A percentile compares a stretch with the other conserved stretches of the same genome.
These are phyloP conservation scores for Schizosaccharomyces cryophilus DNA, from an alignment of 805 yeast genomes.

Conservation along the genomic window DNA sequence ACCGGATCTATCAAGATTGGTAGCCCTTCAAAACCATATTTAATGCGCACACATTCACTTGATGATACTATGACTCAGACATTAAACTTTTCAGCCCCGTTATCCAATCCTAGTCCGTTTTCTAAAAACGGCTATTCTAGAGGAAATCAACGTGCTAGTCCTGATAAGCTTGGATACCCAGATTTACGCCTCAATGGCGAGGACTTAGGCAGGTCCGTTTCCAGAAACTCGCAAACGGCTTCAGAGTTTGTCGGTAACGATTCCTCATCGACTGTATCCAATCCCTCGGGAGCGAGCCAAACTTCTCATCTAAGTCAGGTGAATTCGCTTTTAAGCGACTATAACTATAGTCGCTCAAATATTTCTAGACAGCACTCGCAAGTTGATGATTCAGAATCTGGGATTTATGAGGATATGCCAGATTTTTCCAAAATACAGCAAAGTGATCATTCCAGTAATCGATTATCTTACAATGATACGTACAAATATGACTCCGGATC, in stretches of 20 bases:
- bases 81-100: background rate
- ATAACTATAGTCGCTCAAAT: background rate
- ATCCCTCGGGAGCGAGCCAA: background rate
- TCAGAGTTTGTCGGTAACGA: background rate
- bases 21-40: background rate
- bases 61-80: background rate
- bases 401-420: background rate
- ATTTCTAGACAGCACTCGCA: background rate
- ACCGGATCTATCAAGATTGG: background rate
- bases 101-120: background rate
- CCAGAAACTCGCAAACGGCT: background rate
- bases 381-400: background rate
- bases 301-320: background rate
- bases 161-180: too few relatives aligned
- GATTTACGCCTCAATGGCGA: background rate
- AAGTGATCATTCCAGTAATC: too few relatives aligned
- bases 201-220: background rate
- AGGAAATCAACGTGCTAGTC: too few relatives aligned
- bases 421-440: too few relatives aligned
- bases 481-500: too few relatives aligned
- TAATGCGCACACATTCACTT: background rate
- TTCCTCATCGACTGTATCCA: background rate
- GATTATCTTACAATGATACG: too few relatives aligned
- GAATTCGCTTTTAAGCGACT: background rate
- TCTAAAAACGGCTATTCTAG: background rate